Percentiles rank a stretch among this genome's conserved stretches.
phyloP scores from a whole-genome alignment of 371 early-diverging fungal species.

The Mortierella sp. region DNA sequence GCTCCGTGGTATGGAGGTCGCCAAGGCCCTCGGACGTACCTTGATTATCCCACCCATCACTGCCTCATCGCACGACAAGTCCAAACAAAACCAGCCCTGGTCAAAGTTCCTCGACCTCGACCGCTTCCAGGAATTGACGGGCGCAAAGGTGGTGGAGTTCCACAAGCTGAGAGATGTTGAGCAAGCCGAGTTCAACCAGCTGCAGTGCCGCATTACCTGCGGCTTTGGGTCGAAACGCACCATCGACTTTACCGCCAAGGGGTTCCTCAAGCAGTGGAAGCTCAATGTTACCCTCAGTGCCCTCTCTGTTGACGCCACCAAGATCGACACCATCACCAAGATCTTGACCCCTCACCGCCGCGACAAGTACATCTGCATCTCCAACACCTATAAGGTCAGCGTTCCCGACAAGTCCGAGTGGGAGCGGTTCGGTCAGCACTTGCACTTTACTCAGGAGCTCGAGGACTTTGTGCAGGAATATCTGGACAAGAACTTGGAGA shows the following conservation, averaged over 20 bases:
- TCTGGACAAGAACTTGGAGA: slow-evolving; percentile 31
- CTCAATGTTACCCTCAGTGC: slow-evolving; percentile 34
- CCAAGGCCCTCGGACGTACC: slow-evolving; percentile 40
- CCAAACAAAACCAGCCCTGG: slow-evolving; percentile 58
- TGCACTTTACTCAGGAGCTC: slow-evolving; percentile 40
- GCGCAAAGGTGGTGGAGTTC: slow-evolving; percentile 47
- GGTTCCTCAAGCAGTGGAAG: slow-evolving; percentile 53
- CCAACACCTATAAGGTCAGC: slow-evolving; percentile 55
- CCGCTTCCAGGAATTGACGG: slow-evolving; percentile 43
- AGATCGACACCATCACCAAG: slow-evolving; percentile 31
- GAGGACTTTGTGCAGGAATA: slow-evolving; percentile 39
- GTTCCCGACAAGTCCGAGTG: slow-evolving; percentile 47
- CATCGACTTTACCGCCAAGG: slow-evolving; percentile 55
- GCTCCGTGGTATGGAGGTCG: slow-evolving; percentile 52
- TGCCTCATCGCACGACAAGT: slow-evolving; percentile 54
- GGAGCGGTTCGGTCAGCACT: slow-evolving; percentile 48
- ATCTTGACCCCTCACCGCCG: slow-evolving; percentile 20
- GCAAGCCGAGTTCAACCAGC: slow-evolving; percentile 27
- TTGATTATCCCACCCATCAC: slow-evolving; percentile 53
- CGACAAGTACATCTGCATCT: slow-evolving; percentile 48
- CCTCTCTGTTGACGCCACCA: slow-evolving; percentile 32
- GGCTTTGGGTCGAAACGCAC: slow-evolving; percentile 52
- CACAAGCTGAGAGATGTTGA: slow-evolving; percentile 45
- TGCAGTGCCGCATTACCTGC: slow-evolving; percentile 50
- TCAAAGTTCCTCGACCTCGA: slow-evolving; percentile 52